A percentile compares a stretch with the other conserved stretches of the same genome.
phyloP scores from a whole-genome alignment of 2,329 filamentous ascomycete genomes.

The Cadophora sp. region DNA sequence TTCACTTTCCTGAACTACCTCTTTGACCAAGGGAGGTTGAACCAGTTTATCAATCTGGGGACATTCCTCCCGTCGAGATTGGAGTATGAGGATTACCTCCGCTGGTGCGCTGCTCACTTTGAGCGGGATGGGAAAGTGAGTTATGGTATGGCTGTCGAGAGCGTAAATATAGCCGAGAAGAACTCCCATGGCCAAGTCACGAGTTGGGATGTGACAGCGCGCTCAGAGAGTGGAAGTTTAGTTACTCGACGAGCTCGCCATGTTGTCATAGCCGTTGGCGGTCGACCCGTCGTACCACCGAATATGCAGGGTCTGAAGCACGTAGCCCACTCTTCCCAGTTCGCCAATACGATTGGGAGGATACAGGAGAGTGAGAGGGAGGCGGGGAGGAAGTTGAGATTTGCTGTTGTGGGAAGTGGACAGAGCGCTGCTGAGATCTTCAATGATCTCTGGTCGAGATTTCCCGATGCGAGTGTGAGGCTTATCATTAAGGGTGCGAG shows the following conservation, averaged over 20 bases:
- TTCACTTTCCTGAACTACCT: constrained; percentile 98
- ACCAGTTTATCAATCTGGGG: constrained; percentile 88
- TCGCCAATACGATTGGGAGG: constrained; percentile 68
- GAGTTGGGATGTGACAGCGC: constrained; percentile 43
- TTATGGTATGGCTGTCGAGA: constrained; percentile 82
- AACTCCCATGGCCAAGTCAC: constrained; percentile 40
- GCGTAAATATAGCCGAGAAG: constrained; percentile 42
- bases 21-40: constrained; percentile 78
- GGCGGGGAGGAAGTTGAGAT: constrained; percentile 43
- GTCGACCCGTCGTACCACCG: constrained; percentile 73
- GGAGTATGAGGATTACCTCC: constrained; percentile 95
- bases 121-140: constrained; percentile 61
- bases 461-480: constrained; percentile 79
- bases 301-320: constrained; percentile 72
- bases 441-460: constrained; percentile 81
- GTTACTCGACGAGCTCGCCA: constrained; percentile 52
- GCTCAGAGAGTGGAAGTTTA: constrained; percentile 48
- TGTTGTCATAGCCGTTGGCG: constrained; percentile 70
- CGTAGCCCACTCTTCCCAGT: constrained; percentile 89
- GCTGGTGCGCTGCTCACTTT: constrained; percentile 89
- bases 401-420: constrained; percentile 87
- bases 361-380: constrained; percentile 52
- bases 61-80: constrained; percentile 86
- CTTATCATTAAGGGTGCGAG: constrained; percentile 85
- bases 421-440: constrained; percentile 97